Base-by-base conservation (phyloP, 257 asterid genomes). In the Solanum megistacrolobum region DNA sequence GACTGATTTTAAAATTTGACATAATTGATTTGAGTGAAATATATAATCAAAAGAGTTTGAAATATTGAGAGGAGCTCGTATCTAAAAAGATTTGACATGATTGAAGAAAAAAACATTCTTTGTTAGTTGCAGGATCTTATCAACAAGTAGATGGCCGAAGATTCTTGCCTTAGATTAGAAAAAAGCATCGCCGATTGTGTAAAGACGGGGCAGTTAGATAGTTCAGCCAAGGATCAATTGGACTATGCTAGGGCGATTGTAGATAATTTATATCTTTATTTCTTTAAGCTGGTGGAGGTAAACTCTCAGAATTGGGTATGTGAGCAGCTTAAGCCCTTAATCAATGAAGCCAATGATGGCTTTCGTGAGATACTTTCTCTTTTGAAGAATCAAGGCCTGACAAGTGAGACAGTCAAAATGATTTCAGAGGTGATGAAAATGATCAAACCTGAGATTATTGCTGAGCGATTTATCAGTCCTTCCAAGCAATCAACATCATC, bases 121-220 rank as follows among this genome's bases (percentile, higher is more conserved):
- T 60, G 21, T 60, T 60, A 9, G 6, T 23, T 60, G 69, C 29
- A 60, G 29, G 29, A 60, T 20, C 23, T 23, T 9, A 35, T 35
- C 38, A 35, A 35, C n/a, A n/a, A n/a, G n/a, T n/a, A 35, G 36
- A 35, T 35, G 36, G 36, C 36, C 72, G 25, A n/a, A 36, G 69
- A 8, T 60, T 27, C 13, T 60, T 60, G 69, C 29, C 0, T 1
- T 7, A 4, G 1, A 1, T 7, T 0, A 60, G 2, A 0, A 3
- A 1, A 6, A 0, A 9, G 3, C 69, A 60, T 60, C 69, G 2
- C 0, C n/a, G 12, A 60, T n/a, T 60, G 29, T 60, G 29, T 60
- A 60, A 2, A 8, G 29, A 60, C 69, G 12, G 68, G 68, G 27
- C 1, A 58, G 11, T 7, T 58, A 58, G 69, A 60, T 60, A 23